Base-by-base conservation (phyloP, 2,329 filamentous ascomycete species). In the Eutypa lata region DNA sequence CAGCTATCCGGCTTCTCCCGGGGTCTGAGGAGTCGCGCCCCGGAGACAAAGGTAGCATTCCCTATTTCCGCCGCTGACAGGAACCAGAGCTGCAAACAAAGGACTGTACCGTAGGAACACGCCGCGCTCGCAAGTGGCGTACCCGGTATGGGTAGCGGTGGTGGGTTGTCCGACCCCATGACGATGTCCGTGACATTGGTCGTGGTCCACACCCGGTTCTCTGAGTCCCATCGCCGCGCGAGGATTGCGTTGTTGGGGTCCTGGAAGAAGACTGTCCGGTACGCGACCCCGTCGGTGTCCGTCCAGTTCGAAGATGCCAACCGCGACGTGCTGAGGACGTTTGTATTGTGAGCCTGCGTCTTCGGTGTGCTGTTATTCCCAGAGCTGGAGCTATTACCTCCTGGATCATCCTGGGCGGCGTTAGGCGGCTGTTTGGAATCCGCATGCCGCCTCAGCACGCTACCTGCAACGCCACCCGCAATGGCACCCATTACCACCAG, bases 291-390 rank as follows among this genome's bases (percentile, higher is more conserved):
- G 18, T 56, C 42, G 4, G 55, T 42, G 24, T 65, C 61, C 3
- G 61, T 66, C 60, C 61, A 66, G 51, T 66, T 66, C 4, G 62
- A 57, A 7, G 62, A 57, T 3, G 62, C 53, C 14, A 66, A 52
- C 46, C 58, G 57, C 7, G 62, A 65, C 22, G 26, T 48, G 4
- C 22, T 45, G 16, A 64, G 56, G 7, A 59, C 31, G 21, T 59
- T 58, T 2, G 40, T 51, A 24, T 48, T 51, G 13, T n/a, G n/a
- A n/a, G n/a, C n/a, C n/a, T n/a, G n/a, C n/a, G 37, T 37, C 7
- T 45, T 49, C 14, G 44, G 28, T 7, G 14, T 18, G 18, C 13
- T 19, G 44, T 31, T 31, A 28, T 45, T 48, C 16, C 6, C 35
- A 6, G 13, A 18, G 13, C 13, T 38, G 6, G n/a, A 6, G 13